Base-by-base conservation (phyloP, 2,329 filamentous ascomycete genomes). In the Botrytis paeoniae region DNA sequence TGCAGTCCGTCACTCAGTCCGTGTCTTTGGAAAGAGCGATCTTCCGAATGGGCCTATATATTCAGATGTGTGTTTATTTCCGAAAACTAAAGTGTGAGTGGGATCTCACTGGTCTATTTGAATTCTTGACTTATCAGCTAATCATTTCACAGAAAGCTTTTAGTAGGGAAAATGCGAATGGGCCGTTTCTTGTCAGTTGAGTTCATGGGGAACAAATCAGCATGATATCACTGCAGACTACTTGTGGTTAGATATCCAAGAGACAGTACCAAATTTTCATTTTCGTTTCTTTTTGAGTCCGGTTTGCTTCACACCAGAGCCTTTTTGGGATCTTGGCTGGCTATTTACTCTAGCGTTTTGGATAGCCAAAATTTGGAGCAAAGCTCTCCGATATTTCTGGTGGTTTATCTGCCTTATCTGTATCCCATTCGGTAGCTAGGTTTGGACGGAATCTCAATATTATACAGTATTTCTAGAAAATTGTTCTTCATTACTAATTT, bases 21-120 rank as follows among this genome's bases (percentile, higher is more conserved):
- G 48, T 51, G 2, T 5, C 4, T 51, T 12, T n/a, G 25, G 10
- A 14, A 5, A n/a, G 0, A 25, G 6, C 9, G 22, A 51, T 51
- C 25, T 16, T 51, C 48, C 48, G 12, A 51, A 51, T 51, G 12
- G 5, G 5, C 2, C 12, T 51, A 14, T 1, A 25, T 14, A 51
- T n/a, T n/a, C 10, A n/a, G 25, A 51, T n/a, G 4, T n/a, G 48
- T n/a, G 48, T 51, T n/a, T 5, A n/a, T n/a, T n/a, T 51, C 25
- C 12, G 12, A 2, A 16, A 51, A 6, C 0, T 3, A 16, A 51
- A 0, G 2, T 14, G 5, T n/a, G 2, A 16, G 48, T n/a, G 1
- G 48, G 10, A 16, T n/a, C 48, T n/a, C 16, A 16, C 10, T n/a
- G 48, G 0, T 51, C 6, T 51, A 0, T 16, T 0, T 2, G 6